phyloP scores from a whole-genome alignment of 805 yeast genomes.

The Blastobotrys muscicola region DNA sequence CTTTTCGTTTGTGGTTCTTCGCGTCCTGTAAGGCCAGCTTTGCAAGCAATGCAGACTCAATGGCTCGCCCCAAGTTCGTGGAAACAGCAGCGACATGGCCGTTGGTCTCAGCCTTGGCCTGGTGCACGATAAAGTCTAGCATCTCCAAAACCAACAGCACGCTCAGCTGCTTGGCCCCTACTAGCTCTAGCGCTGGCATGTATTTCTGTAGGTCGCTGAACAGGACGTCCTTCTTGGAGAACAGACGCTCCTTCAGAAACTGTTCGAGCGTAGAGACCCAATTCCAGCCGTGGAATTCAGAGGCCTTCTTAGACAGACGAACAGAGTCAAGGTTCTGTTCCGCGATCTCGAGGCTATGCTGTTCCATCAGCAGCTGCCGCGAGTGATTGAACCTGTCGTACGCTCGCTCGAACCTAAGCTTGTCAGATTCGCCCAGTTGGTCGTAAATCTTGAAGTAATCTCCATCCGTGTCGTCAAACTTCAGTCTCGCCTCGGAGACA shows the following conservation, averaged over 20 bases:
- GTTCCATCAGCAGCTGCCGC: constrained; percentile 68
- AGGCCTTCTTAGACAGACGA: constrained; percentile 33
- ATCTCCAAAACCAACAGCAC: not conserved
- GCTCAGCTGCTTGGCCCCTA: not conserved
- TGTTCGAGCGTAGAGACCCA: not conserved
- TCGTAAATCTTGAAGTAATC: constrained; percentile 10
- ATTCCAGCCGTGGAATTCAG: not conserved
- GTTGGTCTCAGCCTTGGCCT: not conserved
- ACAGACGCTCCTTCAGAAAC: not conserved
- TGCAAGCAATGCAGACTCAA: not conserved
- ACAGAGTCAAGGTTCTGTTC: constrained; percentile 79
- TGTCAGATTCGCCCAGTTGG: constrained; percentile 2
- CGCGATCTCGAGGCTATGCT: constrained; percentile 71
- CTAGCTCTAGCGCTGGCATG: not conserved
- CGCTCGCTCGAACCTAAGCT: constrained; percentile 44
- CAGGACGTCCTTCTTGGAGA: not conserved
- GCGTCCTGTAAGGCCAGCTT: not conserved
- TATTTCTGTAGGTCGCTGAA: not conserved
- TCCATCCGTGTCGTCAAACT: not conserved
- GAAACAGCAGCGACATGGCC: not conserved
- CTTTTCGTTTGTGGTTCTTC: not conserved
- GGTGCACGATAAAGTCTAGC: not conserved
- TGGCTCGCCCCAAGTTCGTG: not conserved
- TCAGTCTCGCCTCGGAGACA: not conserved
- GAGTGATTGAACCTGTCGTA: constrained; percentile 62